A percentile compares a stretch with the other conserved stretches of the same genome.
Conservation (phyloP, 495 filamentous ascomycete species). For the Podospora anserina region DNA sequence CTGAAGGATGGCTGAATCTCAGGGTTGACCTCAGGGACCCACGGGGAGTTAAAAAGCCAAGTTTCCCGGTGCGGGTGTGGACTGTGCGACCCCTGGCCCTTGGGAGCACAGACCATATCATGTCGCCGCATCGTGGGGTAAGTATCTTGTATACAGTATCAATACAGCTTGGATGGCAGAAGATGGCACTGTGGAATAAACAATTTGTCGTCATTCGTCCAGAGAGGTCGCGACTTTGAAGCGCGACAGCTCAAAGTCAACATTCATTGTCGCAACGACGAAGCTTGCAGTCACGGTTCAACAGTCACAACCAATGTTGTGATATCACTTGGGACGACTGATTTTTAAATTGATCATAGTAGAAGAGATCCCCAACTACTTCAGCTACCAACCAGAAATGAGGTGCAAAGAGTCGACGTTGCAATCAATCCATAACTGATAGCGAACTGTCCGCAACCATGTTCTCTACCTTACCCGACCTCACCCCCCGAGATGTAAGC, state of each 20-base stretch:
- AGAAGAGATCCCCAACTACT: not conserved
- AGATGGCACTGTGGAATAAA: constrained; percentile 8
- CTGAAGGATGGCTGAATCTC: not conserved
- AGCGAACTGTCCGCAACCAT: constrained; percentile 34
- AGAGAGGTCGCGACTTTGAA: not conserved
- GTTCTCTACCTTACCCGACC: constrained; percentile 68
- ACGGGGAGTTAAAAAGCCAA: not conserved
- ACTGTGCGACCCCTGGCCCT: constrained; percentile 7
- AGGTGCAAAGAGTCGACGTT: not conserved
- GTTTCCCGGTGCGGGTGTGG: not conserved
- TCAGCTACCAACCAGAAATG: not conserved
- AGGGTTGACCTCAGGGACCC: not conserved
- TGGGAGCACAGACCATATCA: constrained; percentile 21
- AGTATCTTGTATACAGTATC: constrained; percentile 10
- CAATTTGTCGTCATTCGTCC: not conserved
- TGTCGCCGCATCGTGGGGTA: constrained; percentile 29
- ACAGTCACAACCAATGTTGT: not conserved
- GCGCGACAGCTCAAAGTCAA: not conserved
- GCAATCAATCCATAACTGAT: not conserved
- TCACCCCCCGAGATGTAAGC: constrained; percentile 69
- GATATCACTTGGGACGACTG: not conserved
- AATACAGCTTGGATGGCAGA: not conserved
- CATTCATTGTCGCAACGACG: not conserved
- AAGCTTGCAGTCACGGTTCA: not conserved
- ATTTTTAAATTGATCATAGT: not conserved